Evolutionary conservation across 768 basidiomycete species (phyloP).

Genomic region (Daedaleopsis nitida): DNA sequence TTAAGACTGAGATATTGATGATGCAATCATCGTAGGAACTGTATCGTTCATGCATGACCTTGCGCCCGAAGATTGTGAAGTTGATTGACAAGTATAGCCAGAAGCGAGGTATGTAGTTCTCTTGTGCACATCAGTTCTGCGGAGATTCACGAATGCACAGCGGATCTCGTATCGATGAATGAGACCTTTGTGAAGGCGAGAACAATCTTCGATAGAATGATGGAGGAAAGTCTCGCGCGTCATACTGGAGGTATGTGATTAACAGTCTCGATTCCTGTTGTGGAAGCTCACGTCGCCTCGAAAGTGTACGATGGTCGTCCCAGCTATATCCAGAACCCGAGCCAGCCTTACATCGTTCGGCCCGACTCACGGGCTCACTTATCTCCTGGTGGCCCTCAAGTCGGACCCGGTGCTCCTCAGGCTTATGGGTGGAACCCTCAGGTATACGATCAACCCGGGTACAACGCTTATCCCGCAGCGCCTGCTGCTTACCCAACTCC

Average conservation of each 20-base stretch:
- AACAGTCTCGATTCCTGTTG: background rate
- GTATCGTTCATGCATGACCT: slow-evolving; percentile 85
- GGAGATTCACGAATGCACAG: slow-evolving; percentile 40
- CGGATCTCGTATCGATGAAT: slow-evolving; percentile 93
- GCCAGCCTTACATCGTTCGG: slow-evolving; percentile 29
- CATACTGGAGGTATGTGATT: slow-evolving; percentile 64
- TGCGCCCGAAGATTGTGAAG: slow-evolving; percentile 94
- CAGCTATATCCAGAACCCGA: slow-evolving; percentile 23
- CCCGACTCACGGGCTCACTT: slow-evolving; percentile 37
- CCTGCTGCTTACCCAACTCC: slow-evolving; percentile 30
- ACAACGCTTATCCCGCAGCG: slow-evolving; percentile 40
- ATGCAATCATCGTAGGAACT: slow-evolving; percentile 67
- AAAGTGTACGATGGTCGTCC: slow-evolving; percentile 58
- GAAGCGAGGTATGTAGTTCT: slow-evolving; percentile 59
- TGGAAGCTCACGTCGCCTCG: slow-evolving; percentile 8
- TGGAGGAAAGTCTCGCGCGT: slow-evolving; percentile 84
- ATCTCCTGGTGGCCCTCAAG: slow-evolving; percentile 33
- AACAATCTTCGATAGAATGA: slow-evolving; percentile 90
- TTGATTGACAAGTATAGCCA: slow-evolving; percentile 97
- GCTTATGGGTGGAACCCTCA: slow-evolving; percentile 55
- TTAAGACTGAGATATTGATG: background rate
- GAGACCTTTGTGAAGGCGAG: slow-evolving; percentile 90
- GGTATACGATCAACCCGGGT: slow-evolving; percentile 47
- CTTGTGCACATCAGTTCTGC: too few relatives aligned
- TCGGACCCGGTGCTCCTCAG: slow-evolving; percentile 34